These are phyloP conservation scores for Salvia splendens DNA, from an alignment of 257 asterid genomes.

Conservation along the genomic window DNA sequence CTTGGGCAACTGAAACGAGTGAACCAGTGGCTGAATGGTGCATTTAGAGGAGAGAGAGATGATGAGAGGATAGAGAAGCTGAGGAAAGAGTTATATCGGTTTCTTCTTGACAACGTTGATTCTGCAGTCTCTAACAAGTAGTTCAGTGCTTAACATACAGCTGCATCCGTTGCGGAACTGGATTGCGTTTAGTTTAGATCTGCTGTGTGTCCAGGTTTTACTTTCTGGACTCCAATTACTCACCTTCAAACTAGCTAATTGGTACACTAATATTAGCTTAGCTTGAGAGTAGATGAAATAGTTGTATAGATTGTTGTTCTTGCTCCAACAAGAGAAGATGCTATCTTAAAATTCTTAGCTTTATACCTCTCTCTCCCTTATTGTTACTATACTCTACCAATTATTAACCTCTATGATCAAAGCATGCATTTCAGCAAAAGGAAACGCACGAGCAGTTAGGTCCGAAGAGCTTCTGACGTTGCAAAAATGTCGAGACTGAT, in stretches of 20 bases:
- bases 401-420: neutral
- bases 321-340: constrained; percentile 18
- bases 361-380: constrained; percentile 38
- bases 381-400: constrained; percentile 47
- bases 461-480: too few relatives aligned
- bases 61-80: constrained; percentile 64
- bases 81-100: constrained; percentile 61
- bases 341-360: neutral
- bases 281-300: constrained; percentile 14
- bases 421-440: neutral
- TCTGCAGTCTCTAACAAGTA: constrained; percentile 52
- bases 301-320: constrained; percentile 13
- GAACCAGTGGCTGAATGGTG: constrained; percentile 73
- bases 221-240: constrained; percentile 17
- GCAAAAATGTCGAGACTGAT: too few relatives aligned
- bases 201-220: constrained; percentile 8
- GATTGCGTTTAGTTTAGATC: constrained; percentile 26
- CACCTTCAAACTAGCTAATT: constrained; percentile 9
- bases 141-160: constrained; percentile 15
- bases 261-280: constrained; percentile 16
- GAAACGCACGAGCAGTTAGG: constrained; percentile 78
- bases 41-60: constrained; percentile 37
- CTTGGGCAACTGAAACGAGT: constrained; percentile 84
- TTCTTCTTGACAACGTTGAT: constrained; percentile 69
- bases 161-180: constrained; percentile 13